phyloP scores from a whole-genome alignment of 2,329 filamentous ascomycete genomes.

The Sclerotinia nivalis region DNA sequence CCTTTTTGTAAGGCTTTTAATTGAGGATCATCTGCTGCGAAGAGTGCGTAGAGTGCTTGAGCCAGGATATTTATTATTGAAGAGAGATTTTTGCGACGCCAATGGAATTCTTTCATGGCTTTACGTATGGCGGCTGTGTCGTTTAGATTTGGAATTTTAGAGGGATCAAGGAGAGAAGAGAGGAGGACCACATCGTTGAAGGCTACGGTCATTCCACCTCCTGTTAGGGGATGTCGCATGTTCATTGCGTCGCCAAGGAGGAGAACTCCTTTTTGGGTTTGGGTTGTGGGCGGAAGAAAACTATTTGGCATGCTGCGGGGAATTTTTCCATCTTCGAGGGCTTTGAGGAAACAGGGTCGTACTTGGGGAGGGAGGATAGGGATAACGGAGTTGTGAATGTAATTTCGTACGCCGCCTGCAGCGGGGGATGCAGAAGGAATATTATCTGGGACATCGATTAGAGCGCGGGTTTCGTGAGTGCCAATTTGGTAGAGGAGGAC shows the following conservation, averaged over 20 bases:
- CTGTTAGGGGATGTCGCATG: slow-evolving; percentile 98
- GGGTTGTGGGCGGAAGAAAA: slow-evolving; percentile 76
- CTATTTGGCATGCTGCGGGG: slow-evolving; percentile 91
- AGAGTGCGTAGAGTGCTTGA: slow-evolving; percentile 87
- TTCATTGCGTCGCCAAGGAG: slow-evolving; percentile 94
- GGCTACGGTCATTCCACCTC: slow-evolving; percentile 96
- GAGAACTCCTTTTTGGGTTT: slow-evolving; percentile 72
- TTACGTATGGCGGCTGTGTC: slow-evolving; percentile 64
- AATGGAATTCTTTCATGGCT: slow-evolving; percentile 76
- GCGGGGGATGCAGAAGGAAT: slow-evolving; percentile 70
- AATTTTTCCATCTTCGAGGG: slow-evolving; percentile 75
- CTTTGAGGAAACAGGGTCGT: slow-evolving; percentile 71
- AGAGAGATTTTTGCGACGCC: slow-evolving; percentile 77
- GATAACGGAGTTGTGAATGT: slow-evolving; percentile 77
- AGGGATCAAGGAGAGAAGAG: slow-evolving; percentile 69
- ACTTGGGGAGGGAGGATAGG: slow-evolving; percentile 73
- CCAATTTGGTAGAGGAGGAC: slow-evolving; percentile 97
- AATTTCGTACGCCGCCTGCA: slow-evolving; percentile 79
- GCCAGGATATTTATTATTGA: slow-evolving; percentile 97
- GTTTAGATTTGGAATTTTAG: slow-evolving; percentile 65
- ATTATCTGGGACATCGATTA: slow-evolving; percentile 83
- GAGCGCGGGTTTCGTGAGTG: slow-evolving; percentile 84
- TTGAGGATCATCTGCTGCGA: slow-evolving; percentile 78
- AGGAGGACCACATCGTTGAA: slow-evolving; percentile 89
- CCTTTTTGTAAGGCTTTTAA: slow-evolving; percentile 81